phyloP scores from a whole-genome alignment of 768 basidiomycete species.

The Mycena galopus region DNA sequence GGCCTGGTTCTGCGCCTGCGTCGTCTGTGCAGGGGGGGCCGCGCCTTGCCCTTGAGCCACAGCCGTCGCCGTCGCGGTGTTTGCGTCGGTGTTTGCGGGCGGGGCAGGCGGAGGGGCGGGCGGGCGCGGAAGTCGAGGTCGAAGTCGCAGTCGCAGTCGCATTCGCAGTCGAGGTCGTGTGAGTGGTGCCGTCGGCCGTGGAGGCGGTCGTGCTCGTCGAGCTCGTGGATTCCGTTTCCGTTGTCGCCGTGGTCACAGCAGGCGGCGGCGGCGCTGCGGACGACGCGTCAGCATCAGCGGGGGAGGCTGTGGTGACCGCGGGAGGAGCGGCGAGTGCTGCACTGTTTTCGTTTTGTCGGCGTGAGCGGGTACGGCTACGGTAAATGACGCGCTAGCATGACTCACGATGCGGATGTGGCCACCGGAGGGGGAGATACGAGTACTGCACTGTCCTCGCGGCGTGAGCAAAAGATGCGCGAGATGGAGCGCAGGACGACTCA shows the following conservation, averaged over 20 bases:
- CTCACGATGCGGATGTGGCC: no score
- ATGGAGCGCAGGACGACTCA: not conserved
- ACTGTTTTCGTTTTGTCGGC: no score
- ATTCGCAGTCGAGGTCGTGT: no score
- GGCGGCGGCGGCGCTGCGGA: no score
- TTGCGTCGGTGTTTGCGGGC: conserved; percentile 13
- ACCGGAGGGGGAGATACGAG: not conserved
- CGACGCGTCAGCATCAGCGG: no score
- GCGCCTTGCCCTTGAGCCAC: conserved; percentile 17
- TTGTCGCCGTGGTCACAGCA: conserved; percentile 9
- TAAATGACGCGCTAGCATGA: conserved; percentile 1
- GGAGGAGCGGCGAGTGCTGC: no score
- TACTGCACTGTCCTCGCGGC: not conserved
- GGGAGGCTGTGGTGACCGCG: not conserved
- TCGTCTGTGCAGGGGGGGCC: conserved; percentile 8
- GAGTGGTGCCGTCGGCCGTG: no score
- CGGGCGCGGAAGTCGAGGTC: no score
- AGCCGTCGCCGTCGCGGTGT: conserved; percentile 5
- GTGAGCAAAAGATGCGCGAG: not conserved
- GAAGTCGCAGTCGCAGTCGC: no score
- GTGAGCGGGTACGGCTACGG: conserved; percentile 12
- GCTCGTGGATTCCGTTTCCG: not conserved
- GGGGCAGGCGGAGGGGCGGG: not conserved
- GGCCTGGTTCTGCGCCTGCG: not conserved
- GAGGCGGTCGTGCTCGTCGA: no score